phyloP scores from a whole-genome alignment of 163 green algal genomes.

The Picocystis sp. region DNA sequence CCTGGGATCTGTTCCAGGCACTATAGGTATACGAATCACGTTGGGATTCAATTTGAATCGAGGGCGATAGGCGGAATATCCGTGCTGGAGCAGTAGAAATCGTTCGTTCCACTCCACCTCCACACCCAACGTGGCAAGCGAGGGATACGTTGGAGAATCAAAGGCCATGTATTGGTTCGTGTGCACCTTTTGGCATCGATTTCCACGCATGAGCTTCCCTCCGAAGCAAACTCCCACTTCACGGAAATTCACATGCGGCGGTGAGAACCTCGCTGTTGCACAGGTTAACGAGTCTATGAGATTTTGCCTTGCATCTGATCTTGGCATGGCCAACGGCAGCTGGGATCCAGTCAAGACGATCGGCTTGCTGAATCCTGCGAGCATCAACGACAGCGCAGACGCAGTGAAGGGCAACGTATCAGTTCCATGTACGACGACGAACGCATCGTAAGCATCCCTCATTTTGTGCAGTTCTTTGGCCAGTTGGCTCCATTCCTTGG shows the following conservation, averaged over 20 bases:
- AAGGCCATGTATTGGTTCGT: slow-evolving; percentile 44
- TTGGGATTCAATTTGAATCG: slow-evolving; percentile 53
- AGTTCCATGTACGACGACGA: slow-evolving; percentile 57
- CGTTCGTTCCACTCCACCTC: slow-evolving; percentile 59
- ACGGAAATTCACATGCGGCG: slow-evolving; percentile 36
- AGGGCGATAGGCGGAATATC: slow-evolving; percentile 41
- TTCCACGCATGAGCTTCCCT: slow-evolving; percentile 69
- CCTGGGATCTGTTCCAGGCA: slow-evolving; percentile 57
- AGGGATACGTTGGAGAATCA: slow-evolving; percentile 50
- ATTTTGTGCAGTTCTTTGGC: slow-evolving; percentile 15
- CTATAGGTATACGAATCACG: slow-evolving; percentile 69
- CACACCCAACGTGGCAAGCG: slow-evolving; percentile 63
- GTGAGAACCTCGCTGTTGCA: slow-evolving; percentile 42
- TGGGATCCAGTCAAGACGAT: slow-evolving; percentile 67
- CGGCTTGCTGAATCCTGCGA: slow-evolving; percentile 45
- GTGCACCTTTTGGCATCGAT: slow-evolving; percentile 56
- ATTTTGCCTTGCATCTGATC: slow-evolving; percentile 76
- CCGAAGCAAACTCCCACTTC: slow-evolving; percentile 78
- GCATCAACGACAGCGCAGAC: slow-evolving; percentile 64
- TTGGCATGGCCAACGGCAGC: slow-evolving; percentile 63
- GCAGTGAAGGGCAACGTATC: slow-evolving; percentile 85
- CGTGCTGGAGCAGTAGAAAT: slow-evolving; percentile 30
- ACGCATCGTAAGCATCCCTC: slow-evolving; percentile 53
- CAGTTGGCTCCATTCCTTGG: slow-evolving; percentile 38
- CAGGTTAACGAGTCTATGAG: slow-evolving; percentile 69